Evolutionary conservation across 192 early-diverging fungal species (phyloP).

Genomic region (Rhizophagus clarus): DNA sequence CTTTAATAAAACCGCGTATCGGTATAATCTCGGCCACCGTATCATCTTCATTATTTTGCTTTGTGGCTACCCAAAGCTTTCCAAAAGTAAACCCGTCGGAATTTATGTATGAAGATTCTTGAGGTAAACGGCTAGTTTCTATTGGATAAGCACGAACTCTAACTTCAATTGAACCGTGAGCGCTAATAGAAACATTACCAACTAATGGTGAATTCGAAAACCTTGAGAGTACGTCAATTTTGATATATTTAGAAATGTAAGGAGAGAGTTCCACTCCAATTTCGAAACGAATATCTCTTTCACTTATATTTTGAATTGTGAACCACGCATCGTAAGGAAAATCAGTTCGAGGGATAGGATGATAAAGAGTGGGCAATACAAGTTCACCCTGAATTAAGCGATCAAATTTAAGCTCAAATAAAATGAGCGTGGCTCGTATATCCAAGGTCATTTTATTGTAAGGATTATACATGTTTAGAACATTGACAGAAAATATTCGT

Average conservation of each 20-base stretch:
- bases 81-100: slow-evolving; percentile 68
- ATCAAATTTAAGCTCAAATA: slow-evolving; percentile 76
- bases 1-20: slow-evolving; percentile 64
- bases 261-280: slow-evolving; percentile 65
- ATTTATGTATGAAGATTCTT: slow-evolving; percentile 56
- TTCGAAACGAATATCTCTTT: slow-evolving; percentile 80
- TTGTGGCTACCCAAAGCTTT: slow-evolving; percentile 66
- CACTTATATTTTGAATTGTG: slow-evolving; percentile 70
- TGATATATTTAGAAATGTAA: slow-evolving; percentile 62
- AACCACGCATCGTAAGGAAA: slow-evolving; percentile 84
- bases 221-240: slow-evolving; percentile 74
- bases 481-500: slow-evolving; percentile 48
- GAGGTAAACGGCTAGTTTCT: slow-evolving; percentile 62
- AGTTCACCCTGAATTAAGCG: slow-evolving; percentile 67
- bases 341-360: slow-evolving; percentile 61
- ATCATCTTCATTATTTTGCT: slow-evolving; percentile 43
- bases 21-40: slow-evolving; percentile 64
- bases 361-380: slow-evolving; percentile 68
- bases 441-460: slow-evolving; percentile 54
- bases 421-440: slow-evolving; percentile 61
- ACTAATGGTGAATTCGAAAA: slow-evolving; percentile 81
- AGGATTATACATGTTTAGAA: slow-evolving; percentile 71
- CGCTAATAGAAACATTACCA: slow-evolving; percentile 64
- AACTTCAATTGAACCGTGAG: slow-evolving; percentile 71
- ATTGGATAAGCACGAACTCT: slow-evolving; percentile 64